A percentile compares a stretch with the other conserved stretches of the same genome.
Conservation (phyloP, 2,329 filamentous ascomycete species). For the Beauveria medogensis region DNA sequence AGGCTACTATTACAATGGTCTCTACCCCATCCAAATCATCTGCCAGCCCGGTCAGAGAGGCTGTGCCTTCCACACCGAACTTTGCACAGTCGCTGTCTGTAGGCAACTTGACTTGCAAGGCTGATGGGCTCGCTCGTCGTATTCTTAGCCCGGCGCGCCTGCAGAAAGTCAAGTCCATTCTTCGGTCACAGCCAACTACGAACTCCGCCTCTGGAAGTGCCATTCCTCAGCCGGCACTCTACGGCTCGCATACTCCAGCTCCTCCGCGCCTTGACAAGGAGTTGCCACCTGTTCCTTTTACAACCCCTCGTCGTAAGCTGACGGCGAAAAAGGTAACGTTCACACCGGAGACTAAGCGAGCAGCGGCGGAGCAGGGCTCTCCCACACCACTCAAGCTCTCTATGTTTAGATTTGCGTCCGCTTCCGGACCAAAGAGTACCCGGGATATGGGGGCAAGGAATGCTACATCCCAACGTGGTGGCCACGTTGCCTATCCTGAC, state of each 20-base stretch:
- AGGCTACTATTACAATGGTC: not conserved
- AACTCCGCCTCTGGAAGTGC: slow-evolving; percentile 35
- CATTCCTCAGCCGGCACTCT: slow-evolving; percentile 36
- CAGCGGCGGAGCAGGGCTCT: slow-evolving; percentile 37
- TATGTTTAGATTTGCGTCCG: slow-evolving; percentile 28
- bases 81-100: slow-evolving; percentile 45
- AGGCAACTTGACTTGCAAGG: slow-evolving; percentile 32
- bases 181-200: slow-evolving; percentile 34
- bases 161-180: slow-evolving; percentile 51
- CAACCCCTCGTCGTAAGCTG: slow-evolving; percentile 59
- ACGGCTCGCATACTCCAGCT: slow-evolving; percentile 39
- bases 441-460: slow-evolving; percentile 21
- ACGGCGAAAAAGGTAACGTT: slow-evolving; percentile 70
- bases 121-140: slow-evolving; percentile 26
- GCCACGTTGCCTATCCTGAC: slow-evolving; percentile 44
- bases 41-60: not conserved
- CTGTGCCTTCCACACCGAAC: slow-evolving; percentile 10
- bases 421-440: slow-evolving; percentile 20
- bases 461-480: slow-evolving; percentile 14
- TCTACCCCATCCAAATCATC: slow-evolving; percentile 6
- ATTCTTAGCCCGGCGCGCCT: slow-evolving; percentile 43
- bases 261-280: slow-evolving; percentile 41
- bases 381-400: slow-evolving; percentile 48
- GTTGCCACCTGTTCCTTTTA: slow-evolving; percentile 44
- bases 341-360: slow-evolving; percentile 57